Percentiles rank a stretch among this genome's conserved stretches.
Conservation (phyloP, 495 filamentous ascomycete species). For the Penicillium desertorum region DNA sequence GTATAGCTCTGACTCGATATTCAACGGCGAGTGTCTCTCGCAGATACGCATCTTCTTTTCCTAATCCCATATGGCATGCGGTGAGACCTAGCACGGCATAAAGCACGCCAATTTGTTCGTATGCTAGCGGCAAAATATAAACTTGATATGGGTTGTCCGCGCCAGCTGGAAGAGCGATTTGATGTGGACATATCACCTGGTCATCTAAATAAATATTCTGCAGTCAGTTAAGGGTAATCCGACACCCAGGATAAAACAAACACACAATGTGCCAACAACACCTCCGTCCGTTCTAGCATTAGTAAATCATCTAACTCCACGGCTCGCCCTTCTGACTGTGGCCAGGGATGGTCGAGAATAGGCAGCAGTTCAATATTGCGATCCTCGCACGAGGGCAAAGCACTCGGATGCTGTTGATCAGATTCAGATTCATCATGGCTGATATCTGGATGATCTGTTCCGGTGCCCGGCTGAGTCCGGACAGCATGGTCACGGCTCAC, state of each 20-base stretch:
- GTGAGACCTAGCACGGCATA: constrained; percentile 39
- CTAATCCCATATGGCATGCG: constrained; percentile 36
- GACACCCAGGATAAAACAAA: not conserved
- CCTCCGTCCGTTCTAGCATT: constrained; percentile 11
- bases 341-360: not conserved
- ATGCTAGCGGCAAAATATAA: constrained; percentile 39
- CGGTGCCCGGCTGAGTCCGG: not conserved
- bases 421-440: not conserved
- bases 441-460: constrained; percentile 1
- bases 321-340: not conserved
- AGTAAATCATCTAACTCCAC: constrained; percentile 10
- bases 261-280: constrained; percentile 33
- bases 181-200: constrained; percentile 37
- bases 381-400: too few relatives aligned
- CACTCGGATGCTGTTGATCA: not conserved
- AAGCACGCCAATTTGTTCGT: constrained; percentile 36
- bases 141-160: constrained; percentile 37
- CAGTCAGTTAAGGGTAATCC: not conserved
- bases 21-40: constrained; percentile 35
- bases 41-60: constrained; percentile 26
- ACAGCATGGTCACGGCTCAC: not conserved
- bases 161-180: constrained; percentile 32
- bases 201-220: constrained; percentile 29
- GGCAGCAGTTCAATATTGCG: not conserved
- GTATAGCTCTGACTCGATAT: constrained; percentile 40